Evolutionary conservation across 768 basidiomycete genomes (phyloP), one percentile per base, ranked within the genome.

Genomic region (Guyanaporus albipodus): DNA sequence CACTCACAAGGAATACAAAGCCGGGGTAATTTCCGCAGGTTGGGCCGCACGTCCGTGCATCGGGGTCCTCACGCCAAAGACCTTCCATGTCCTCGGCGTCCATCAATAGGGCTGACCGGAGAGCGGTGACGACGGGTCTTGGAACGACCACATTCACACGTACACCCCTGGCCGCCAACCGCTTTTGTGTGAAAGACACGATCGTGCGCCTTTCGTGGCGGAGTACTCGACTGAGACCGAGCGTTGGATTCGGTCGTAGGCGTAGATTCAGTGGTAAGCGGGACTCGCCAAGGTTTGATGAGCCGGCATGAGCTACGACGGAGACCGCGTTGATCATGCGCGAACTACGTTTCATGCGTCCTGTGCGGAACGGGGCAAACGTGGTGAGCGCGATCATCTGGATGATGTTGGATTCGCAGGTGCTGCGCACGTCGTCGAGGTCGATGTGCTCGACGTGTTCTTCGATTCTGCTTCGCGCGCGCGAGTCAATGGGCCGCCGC

Each of bases 171-270:
- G 77, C 70, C 23, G 73, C 73, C 18, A 82, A 66, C 40, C 82
- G 77, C 26, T 69, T 55, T n/a, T n/a, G n/a, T 0, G 79, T 74
- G 61, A 82, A 83, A 11, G 74, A 65, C 7, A 76, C 57, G 55
- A 82, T 80, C 6, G 77, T 78, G 77, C 79, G 4, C 79, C 81
- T 63, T 85, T 83, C 8, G 83, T 83, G 2, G 75, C 55, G 6
- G 74, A 73, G 64, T 80, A 81, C 60, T 81, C 78, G 27, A 68
- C 46, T 64, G 67, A 66, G 22, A 48, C 44, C 32, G 7, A 29
- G 15, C 6, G 10, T 34, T 8, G 38, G 36, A 56, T 14, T 15
- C 56, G 54, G 38, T 50, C 53, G 2, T 52, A 52, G 6, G 22
- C 17, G 26, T 19, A 17, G 15, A 39, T 17, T 6, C 32, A 33